Percentiles rank a stretch among this genome's conserved stretches.
Conservation (phyloP, 2,329 filamentous ascomycete genomes). For the Aspergillus sp. region DNA sequence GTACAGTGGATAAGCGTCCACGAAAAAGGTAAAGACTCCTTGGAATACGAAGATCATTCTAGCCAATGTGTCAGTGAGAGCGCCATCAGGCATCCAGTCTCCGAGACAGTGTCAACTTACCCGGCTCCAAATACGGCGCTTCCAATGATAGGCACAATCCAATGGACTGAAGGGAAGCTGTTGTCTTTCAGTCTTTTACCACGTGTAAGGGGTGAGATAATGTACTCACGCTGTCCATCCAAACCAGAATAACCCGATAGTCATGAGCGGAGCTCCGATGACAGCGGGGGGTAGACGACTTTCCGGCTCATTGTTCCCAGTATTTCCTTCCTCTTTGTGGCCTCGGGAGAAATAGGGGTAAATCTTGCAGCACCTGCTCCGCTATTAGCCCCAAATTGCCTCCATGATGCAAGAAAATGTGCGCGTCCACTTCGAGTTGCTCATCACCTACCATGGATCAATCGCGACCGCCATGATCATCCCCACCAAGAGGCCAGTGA, state of each 20-base stretch:
- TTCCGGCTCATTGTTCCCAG: conserved; percentile 64
- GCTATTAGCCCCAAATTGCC: neutral
- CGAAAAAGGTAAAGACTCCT: conserved; percentile 58
- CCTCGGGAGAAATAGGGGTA: neutral
- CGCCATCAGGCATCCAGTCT: too few species aligned
- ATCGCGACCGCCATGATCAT: conserved; percentile 45
- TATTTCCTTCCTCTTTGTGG: neutral
- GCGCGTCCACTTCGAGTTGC: neutral
- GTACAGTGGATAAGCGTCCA: conserved; percentile 54
- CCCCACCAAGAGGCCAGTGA: conserved; percentile 55
- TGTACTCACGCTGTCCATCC: conserved; percentile 73
- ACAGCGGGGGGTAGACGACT: conserved; percentile 74
- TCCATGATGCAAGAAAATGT: neutral
- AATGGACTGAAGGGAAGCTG: conserved; percentile 57
- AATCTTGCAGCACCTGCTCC: neutral
- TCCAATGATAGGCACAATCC: conserved; percentile 73
- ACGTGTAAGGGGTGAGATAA: neutral
- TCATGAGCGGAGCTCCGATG: conserved; percentile 69
- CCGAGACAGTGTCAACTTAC: conserved; percentile 48
- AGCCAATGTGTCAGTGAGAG: too few species aligned
- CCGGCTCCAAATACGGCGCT: conserved; percentile 67
- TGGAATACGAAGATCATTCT: conserved; percentile 6
- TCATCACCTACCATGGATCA: neutral
- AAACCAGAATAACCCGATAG: conserved; percentile 80
- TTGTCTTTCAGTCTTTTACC: neutral